These are phyloP conservation scores for Hymenoscyphus infarciens DNA, from an alignment of 2,329 filamentous ascomycete genomes.

Conservation along the genomic window DNA sequence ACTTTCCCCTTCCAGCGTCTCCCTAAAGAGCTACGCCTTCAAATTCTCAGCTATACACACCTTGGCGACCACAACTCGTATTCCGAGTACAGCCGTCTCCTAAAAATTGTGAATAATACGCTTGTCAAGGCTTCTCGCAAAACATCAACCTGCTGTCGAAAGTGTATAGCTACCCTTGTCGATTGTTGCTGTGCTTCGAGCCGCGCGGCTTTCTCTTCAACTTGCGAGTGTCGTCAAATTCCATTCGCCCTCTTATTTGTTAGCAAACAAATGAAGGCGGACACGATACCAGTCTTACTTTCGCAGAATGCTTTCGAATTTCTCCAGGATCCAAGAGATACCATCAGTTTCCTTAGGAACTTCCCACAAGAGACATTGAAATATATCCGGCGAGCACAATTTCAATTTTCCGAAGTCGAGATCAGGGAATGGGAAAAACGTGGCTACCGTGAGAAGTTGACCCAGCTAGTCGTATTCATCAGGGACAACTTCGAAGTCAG, in stretches of 20 bases:
- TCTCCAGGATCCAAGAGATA: background rate
- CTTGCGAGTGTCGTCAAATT: slow-evolving; percentile 10
- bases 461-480: background rate
- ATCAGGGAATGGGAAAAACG: background rate
- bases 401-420: background rate
- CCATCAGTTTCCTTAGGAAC: background rate
- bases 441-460: background rate
- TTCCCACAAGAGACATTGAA: background rate
- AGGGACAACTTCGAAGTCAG: background rate
- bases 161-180: slow-evolving; percentile 3
- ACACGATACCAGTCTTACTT: slow-evolving; percentile 2
- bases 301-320: background rate
- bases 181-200: slow-evolving; percentile 8
- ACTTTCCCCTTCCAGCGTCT: slow-evolving; percentile 10
- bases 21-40: slow-evolving; percentile 8
- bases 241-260: slow-evolving; percentile 10
- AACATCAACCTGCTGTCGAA: background rate
- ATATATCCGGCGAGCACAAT: background rate
- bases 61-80: slow-evolving; percentile 4
- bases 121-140: background rate
- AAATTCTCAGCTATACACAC: slow-evolving; percentile 8
- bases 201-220: slow-evolving; percentile 6
- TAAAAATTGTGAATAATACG: background rate
- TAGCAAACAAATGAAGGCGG: slow-evolving; percentile 6
- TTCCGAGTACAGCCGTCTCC: background rate